Evolutionary conservation across 2,329 filamentous ascomycete genomes (phyloP), one percentile per base, ranked within the genome.

Genomic region (Alternaria burnsii): DNA sequence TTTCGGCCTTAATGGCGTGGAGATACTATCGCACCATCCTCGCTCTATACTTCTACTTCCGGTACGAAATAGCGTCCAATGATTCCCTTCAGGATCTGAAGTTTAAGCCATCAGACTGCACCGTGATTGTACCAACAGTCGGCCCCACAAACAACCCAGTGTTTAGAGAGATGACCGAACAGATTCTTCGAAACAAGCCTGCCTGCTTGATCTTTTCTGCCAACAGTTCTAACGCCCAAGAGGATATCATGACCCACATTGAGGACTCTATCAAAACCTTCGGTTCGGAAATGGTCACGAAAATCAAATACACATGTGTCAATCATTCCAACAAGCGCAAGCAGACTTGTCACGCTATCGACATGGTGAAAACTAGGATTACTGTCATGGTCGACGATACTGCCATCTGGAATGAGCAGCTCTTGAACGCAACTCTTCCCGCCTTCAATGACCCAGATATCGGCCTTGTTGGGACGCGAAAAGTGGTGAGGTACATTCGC

Each of bases 401-500:
- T 1, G 69, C 61, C 0, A 55, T 70, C 4, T 71, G 70, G 71
- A 41, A 62, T 6, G 61, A 63, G 2, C 18, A 34, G 1, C 68
- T 71, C 30, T 59, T 74, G 3, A 3, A 34, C 0, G 63, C 58
- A 2, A 51, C 62, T 7, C 59, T 74, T 1, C 66, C 68, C 3
- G 66, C 71, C 5, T 72, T 74, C 44, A 52, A 55, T 3, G 40
- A 62, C 6, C 12, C 55, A 1, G 60, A 61, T 3, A 69, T 74
- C 7, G 70, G 66, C 10, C 58, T 74, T 10, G 66, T 74, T 0
- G 71, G 70, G 1, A 71, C 71, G 5, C 60, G 59, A 6, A 74
- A 74, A 38, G 69, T 68, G 69, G 69, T 71, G 0, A 67, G 70
- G 52, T 61, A 57, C 2, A 34, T 41, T 10, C 58, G 11, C 57